A percentile compares a stretch with the other conserved stretches of the same genome.
Evolutionary conservation across 2,329 filamentous ascomycete species (phyloP).

Genomic region (Coniella lustricola): DNA sequence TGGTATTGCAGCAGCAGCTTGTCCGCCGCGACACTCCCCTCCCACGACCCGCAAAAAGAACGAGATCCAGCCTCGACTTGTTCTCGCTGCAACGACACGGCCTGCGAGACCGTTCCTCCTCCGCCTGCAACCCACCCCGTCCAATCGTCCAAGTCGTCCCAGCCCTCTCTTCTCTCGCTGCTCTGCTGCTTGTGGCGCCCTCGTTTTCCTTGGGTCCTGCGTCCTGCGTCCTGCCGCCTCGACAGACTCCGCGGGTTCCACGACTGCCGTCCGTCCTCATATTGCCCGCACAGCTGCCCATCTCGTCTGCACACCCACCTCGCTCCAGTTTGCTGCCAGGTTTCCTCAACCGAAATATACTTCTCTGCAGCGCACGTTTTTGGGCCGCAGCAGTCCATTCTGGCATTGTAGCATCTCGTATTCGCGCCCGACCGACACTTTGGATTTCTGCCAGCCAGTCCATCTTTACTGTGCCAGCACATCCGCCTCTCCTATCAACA

Average conservation of each 20-base stretch:
- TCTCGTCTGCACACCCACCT: neutral
- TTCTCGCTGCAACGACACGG: too few relatives aligned
- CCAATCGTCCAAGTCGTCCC: too few relatives aligned
- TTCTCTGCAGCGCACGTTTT: neutral
- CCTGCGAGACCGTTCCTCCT: neutral
- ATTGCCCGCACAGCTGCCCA: slow-evolving; percentile 1
- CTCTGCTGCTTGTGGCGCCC: neutral
- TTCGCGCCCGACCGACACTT: neutral
- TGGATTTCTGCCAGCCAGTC: neutral
- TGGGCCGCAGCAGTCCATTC: neutral
- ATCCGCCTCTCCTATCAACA: too few relatives aligned
- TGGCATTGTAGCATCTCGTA: neutral
- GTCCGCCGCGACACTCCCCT: too few relatives aligned
- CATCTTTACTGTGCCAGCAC: too few relatives aligned
- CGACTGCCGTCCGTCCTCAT: neutral
- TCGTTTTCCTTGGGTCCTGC: too few relatives aligned
- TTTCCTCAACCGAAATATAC: neutral
- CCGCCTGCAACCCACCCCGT: too few relatives aligned
- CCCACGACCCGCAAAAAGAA: too few relatives aligned
- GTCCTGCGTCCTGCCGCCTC: neutral
- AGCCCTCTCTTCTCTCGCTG: neutral
- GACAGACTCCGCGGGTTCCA: neutral
- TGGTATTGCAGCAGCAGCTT: too few relatives aligned
- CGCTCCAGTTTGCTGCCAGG: neutral
- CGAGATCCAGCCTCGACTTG: too few relatives aligned